Base-by-base conservation (phyloP, 352 stramenopile species). In the Thalassiosira hispida region DNA sequence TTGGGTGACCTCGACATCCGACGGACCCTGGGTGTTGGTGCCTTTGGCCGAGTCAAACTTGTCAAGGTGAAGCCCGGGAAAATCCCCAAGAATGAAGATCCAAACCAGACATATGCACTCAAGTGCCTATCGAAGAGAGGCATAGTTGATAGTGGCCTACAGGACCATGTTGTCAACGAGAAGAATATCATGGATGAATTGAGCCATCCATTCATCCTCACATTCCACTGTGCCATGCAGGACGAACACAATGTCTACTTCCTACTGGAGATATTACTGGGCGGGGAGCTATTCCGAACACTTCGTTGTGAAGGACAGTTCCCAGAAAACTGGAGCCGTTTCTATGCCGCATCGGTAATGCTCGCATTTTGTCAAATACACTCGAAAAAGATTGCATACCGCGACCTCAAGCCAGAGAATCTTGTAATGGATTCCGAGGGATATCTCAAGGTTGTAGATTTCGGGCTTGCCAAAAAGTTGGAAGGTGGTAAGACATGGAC, bases 361-460 rank as follows among this genome's bases (percentile, higher is more conserved):
- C 71, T 91, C 40, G 87, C 83, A 1, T 91, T 94, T 60, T 85
- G 80, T 14, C 82, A 88, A 59, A 90, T 95, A 66, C 92, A 95
- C 71, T 60, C 67, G 7, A 94, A 83, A 91, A 95, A 97, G 66
- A 97, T 96, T 81, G 94, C 95, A 16, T 98, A 97, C 66, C 92
- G 95, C 67, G 95, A 98, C 78, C 79, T 98, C 27, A 98, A 98
- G 77, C 95, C 96, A 12, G 95, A 98, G 73, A 98, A 98, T 79
- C 79, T 98, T 27, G 87, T 98, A 18, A 88, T 97, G 60, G 96
- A 94, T 75, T 90, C 83, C 2, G 85, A 96, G 33, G 95, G 96
- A 0, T 98, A 97, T 73, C 95, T 89, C 35, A 91, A 94, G 62
- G 66, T 95, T 29, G 91, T 96, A 16, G 95, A 98, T 81, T 97